phyloP scores from a whole-genome alignment of 2,329 filamentous ascomycete species.

The Coniochaeta pulveracea region DNA sequence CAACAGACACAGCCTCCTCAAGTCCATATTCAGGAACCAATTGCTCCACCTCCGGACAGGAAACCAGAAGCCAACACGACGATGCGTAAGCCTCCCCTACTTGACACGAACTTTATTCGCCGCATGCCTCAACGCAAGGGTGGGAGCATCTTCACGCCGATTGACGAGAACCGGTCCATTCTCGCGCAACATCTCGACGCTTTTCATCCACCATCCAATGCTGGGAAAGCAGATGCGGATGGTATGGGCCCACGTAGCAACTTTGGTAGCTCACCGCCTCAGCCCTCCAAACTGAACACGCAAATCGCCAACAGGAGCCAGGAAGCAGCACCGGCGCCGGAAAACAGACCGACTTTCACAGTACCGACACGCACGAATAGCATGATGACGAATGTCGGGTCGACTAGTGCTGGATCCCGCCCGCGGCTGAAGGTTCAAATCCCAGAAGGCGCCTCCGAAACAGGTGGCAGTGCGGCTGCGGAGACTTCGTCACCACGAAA shows the following conservation, averaged over 20 bases:
- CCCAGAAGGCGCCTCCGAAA: conserved; percentile 67
- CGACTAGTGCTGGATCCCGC: conserved; percentile 50
- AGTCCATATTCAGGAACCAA: conserved; percentile 32
- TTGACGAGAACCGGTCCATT: conserved; percentile 85
- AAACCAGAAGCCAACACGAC: conserved; percentile 29
- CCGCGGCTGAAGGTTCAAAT: conserved; percentile 90
- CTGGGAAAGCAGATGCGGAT: conserved; percentile 28
- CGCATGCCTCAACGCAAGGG: conserved; percentile 66
- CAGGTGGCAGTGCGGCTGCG: conserved; percentile 57
- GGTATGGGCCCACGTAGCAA: conserved; percentile 39
- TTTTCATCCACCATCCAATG: conserved; percentile 40
- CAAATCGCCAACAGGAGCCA: conserved; percentile 35
- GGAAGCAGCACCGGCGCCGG: conserved; percentile 49
- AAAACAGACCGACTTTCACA: conserved; percentile 48
- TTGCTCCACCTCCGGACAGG: conserved; percentile 34
- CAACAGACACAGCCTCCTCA: conserved; percentile 8
- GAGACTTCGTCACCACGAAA: conserved; percentile 50
- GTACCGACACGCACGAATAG: conserved; percentile 74
- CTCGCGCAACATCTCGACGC: conserved; percentile 71
- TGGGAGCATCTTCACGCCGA: conserved; percentile 93
- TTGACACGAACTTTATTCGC: conserved; percentile 46
- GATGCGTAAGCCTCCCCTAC: conserved; percentile 28
- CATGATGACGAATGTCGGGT: conserved; percentile 50
- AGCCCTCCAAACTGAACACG: conserved; percentile 36
- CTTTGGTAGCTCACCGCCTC: conserved; percentile 43